Percentiles rank a stretch among this genome's conserved stretches.
These are phyloP conservation scores for Heterobasidion annosum DNA, from an alignment of 1,284 basidiomycete genomes.

Conservation along the genomic window DNA sequence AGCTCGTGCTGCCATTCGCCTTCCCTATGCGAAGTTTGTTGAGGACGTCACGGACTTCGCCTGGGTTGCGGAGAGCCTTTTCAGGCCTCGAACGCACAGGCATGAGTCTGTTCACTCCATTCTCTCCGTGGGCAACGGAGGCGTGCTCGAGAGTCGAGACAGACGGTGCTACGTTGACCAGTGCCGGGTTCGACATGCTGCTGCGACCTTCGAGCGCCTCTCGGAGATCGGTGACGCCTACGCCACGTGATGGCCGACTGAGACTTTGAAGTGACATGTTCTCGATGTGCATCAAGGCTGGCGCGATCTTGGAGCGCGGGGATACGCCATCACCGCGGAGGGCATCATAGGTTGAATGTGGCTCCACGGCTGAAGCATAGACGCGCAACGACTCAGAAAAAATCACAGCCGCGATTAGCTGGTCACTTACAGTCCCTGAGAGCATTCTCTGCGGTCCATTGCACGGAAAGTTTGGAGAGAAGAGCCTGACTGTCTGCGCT, in stretches of 20 bases:
- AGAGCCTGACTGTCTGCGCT: constrained; percentile 52
- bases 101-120: constrained; percentile 22
- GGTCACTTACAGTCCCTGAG: constrained; percentile 60
- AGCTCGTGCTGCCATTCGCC: constrained; percentile 39
- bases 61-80: constrained; percentile 42
- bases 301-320: constrained; percentile 69
- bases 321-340: constrained; percentile 58
- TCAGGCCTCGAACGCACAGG: constrained; percentile 48
- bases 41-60: constrained; percentile 72
- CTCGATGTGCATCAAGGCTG: constrained; percentile 80
- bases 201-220: constrained; percentile 79
- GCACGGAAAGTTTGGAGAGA: constrained; percentile 37
- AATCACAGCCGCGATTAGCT: background rate
- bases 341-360: constrained; percentile 45
- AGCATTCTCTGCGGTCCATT: constrained; percentile 74
- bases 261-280: constrained; percentile 80
- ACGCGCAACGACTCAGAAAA: constrained; percentile 43
- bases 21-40: constrained; percentile 72
- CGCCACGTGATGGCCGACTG: constrained; percentile 60
- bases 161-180: constrained; percentile 48
- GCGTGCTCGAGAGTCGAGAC: constrained; percentile 68
- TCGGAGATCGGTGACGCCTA: constrained; percentile 80
- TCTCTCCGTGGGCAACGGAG: constrained; percentile 38
- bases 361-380: constrained; percentile 45
- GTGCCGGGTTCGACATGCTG: constrained; percentile 68